These are phyloP conservation scores for Voacanga thouarsii DNA, from an alignment of 257 asterid species.

Conservation along the genomic window DNA sequence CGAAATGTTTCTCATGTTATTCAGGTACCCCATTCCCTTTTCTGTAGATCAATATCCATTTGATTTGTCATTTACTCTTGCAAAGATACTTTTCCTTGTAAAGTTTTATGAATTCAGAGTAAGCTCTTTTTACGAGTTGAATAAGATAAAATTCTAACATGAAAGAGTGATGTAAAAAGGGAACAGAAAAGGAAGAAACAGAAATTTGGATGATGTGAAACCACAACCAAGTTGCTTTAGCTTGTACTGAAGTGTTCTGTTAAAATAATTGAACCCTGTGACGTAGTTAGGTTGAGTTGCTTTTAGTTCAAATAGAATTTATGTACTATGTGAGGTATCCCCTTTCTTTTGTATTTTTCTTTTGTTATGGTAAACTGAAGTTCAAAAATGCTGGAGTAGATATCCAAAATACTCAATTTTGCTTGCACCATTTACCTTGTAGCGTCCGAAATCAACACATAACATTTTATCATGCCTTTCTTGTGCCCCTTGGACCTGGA, in stretches of 20 bases:
- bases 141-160: neutral
- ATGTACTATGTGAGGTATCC: neutral
- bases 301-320: neutral
- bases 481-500: neutral
- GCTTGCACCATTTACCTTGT: neutral
- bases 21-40: constrained; percentile 51
- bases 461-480: neutral
- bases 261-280: neutral
- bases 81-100: neutral
- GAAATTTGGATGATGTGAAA: neutral
- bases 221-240: neutral
- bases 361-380: neutral
- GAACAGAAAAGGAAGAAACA: neutral
- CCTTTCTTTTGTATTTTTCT: neutral
- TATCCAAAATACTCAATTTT: neutral
- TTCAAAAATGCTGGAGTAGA: neutral
- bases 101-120: neutral
- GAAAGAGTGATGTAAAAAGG: neutral
- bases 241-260: neutral
- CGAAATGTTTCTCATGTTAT: constrained; percentile 89
- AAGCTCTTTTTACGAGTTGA: neutral
- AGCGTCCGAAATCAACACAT: too few relatives aligned
- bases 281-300: too few relatives aligned
- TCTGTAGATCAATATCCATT: neutral
- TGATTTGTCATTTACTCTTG: neutral